Percentiles rank a stretch among this genome's conserved stretches.
Conservation (phyloP, 139 green algal genomes). For the Picochlorum sp. region DNA sequence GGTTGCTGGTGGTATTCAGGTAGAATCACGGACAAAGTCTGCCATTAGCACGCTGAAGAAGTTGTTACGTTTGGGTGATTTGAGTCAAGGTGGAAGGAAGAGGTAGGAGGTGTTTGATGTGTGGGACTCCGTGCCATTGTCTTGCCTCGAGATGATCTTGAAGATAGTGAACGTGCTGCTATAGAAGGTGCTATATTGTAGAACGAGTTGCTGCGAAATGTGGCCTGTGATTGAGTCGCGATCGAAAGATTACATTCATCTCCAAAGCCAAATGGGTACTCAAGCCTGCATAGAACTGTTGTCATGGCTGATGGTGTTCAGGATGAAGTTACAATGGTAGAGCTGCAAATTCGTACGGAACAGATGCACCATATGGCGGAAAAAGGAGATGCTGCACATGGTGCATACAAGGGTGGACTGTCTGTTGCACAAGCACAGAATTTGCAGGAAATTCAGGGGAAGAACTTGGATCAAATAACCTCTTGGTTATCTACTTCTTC, state of each 20-base stretch:
- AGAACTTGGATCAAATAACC: conserved; percentile 11
- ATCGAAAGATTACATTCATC: conserved; percentile 75
- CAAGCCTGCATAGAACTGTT: conserved; percentile 75
- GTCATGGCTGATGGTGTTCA: background rate
- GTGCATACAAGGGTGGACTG: conserved; percentile 83
- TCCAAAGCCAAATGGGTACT: conserved; percentile 88
- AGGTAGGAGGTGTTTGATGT: conserved; percentile 77
- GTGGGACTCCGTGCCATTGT: conserved; percentile 84
- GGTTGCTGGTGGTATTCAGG: conserved; percentile 40
- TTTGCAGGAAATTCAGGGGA: conserved; percentile 38
- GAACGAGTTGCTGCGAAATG: conserved; percentile 46
- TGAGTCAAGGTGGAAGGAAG: conserved; percentile 46
- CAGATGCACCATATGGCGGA: conserved; percentile 78
- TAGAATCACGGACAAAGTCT: conserved; percentile 70
- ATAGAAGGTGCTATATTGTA: conserved; percentile 68
- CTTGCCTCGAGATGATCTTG: conserved; percentile 28
- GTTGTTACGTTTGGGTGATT: conserved; percentile 68
- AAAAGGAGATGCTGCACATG: conserved; percentile 66
- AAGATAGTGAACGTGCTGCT: conserved; percentile 17
- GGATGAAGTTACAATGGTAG: background rate
- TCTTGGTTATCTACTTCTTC: background rate
- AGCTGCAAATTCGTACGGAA: background rate
- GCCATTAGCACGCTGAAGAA: conserved; percentile 91
- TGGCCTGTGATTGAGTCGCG: conserved; percentile 57
- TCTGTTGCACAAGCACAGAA: conserved; percentile 40